These are phyloP conservation scores for Fusarium denticulatum DNA, from an alignment of 2,329 filamentous ascomycete species.

Conservation along the genomic window DNA sequence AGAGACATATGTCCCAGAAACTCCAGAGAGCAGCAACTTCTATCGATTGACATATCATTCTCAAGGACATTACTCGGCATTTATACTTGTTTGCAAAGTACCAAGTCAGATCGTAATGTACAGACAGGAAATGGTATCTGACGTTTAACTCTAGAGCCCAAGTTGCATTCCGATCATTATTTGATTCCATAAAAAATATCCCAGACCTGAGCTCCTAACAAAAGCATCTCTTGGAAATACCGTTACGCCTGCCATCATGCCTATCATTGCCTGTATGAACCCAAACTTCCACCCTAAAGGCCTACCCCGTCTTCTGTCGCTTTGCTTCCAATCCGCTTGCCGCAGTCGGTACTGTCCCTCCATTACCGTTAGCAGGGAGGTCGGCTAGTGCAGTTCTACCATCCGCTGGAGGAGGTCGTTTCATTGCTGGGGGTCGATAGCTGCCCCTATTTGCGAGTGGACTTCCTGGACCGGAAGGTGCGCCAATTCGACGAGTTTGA, in stretches of 20 bases:
- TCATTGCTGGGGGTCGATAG: constrained; percentile 69
- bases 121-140: constrained; percentile 1
- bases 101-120: constrained; percentile 3
- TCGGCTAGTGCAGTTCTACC: constrained; percentile 60
- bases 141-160: constrained; percentile 1
- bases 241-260: constrained; percentile 31
- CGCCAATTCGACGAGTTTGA: constrained; percentile 66
- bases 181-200: constrained; percentile 20
- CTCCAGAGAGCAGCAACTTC: not conserved
- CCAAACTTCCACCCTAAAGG: not conserved
- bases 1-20: not conserved
- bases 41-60: not conserved
- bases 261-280: not conserved
- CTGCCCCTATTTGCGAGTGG: constrained; percentile 67
- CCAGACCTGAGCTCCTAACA: constrained; percentile 36
- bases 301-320: constrained; percentile 59
- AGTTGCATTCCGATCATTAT: constrained; percentile 9
- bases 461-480: constrained; percentile 63
- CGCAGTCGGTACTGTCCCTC: constrained; percentile 28
- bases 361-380: constrained; percentile 57
- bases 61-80: not conserved
- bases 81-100: not conserved
- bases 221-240: constrained; percentile 13
- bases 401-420: constrained; percentile 56
- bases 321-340: constrained; percentile 57